Base-by-base conservation (phyloP, 1,139 yeast species). In the Kodamaea fungicola region DNA sequence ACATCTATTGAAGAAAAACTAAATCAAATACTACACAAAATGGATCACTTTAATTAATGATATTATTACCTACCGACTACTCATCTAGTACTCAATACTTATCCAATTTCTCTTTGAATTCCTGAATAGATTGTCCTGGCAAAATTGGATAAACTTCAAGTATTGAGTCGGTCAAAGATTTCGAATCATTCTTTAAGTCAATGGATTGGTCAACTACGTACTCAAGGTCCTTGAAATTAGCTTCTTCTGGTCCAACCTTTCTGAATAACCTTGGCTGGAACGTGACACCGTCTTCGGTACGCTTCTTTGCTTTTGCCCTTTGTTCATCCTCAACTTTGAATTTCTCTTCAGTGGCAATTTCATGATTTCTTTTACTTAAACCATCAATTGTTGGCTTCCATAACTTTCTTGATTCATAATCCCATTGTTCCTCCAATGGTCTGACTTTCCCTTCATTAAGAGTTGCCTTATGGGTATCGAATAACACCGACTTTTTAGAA, bases 311-410 rank as follows among this genome's bases (percentile, higher is more conserved):
- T 30, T 68, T 63, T 12, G 64, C 62, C 54, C 98, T 76, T 62
- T 92, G 98, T 16, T 73, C 73, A 44, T 89, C 85, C 62, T 92
- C 98, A 34, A 92, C 86, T 47, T 78, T 76, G 52, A 71, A 84
- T 59, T 92, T 92, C 54, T 89, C 97, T 22, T 80, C 83, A 0
- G 98, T 92, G 2, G 98, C 98, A 1, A 68, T 62, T 9, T 65
- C 72, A 57, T 92, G 98, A 57, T 92, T 79, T 45, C 96, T 75
- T 28, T 67, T 59, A 3, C 83, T 81, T 19, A 92, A 67, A 0
- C 95, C 97, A 42, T 78, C 79, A 12, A 85, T 74, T 1, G 95
- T 96, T 32, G 81, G 73, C 33, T 76, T 67, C 98, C 98, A 92
- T 35, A 92, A 66, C 44, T 71, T 77, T 48, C 96, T 73, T 4